Conservation (phyloP, 2,329 filamentous ascomycete genomes). For the Chlorencoelia australis region DNA sequence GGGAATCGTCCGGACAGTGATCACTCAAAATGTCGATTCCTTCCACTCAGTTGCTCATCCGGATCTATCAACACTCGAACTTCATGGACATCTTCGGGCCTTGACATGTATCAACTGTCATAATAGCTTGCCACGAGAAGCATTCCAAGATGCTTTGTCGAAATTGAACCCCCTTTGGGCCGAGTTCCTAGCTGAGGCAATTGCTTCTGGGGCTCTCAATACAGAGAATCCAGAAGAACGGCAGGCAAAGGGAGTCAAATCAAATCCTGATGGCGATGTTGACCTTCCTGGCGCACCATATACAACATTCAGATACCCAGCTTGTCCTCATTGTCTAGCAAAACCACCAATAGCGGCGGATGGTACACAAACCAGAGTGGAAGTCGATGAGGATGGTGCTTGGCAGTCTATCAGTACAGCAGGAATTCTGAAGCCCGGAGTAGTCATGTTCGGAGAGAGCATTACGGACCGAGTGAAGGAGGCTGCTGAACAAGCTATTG, state of each 20-base stretch:
- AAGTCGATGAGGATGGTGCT: slow-evolving; percentile 71
- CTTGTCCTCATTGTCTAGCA: slow-evolving; percentile 70
- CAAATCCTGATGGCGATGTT: slow-evolving; percentile 92
- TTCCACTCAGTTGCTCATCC: slow-evolving; percentile 78
- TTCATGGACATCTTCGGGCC: slow-evolving; percentile 82
- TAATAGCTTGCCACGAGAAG: slow-evolving; percentile 56
- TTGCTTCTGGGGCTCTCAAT: slow-evolving; percentile 64
- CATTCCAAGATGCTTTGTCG: slow-evolving; percentile 68
- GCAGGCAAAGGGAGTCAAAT: slow-evolving; percentile 58
- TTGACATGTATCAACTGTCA: slow-evolving; percentile 73
- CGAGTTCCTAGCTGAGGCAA: slow-evolving; percentile 60
- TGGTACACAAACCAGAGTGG: slow-evolving; percentile 46
- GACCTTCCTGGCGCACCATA: slow-evolving; percentile 83
- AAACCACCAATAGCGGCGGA: slow-evolving; percentile 47
- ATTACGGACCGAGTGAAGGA: slow-evolving; percentile 61
- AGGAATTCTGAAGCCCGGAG: slow-evolving; percentile 82
- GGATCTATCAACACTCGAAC: slow-evolving; percentile 62
- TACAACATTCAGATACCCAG: slow-evolving; percentile 80
- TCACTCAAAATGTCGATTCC: slow-evolving; percentile 96
- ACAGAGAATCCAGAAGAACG: slow-evolving; percentile 67
- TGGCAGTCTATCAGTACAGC: slow-evolving; percentile 57
- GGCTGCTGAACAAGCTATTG: slow-evolving; percentile 70
- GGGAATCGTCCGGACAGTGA: slow-evolving; percentile 63
- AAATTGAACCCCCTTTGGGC: slow-evolving; percentile 81
- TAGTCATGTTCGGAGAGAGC: slow-evolving; percentile 94